Base-by-base conservation (phyloP, 129 eudicot species). In the Kitagawia praeruptora region DNA sequence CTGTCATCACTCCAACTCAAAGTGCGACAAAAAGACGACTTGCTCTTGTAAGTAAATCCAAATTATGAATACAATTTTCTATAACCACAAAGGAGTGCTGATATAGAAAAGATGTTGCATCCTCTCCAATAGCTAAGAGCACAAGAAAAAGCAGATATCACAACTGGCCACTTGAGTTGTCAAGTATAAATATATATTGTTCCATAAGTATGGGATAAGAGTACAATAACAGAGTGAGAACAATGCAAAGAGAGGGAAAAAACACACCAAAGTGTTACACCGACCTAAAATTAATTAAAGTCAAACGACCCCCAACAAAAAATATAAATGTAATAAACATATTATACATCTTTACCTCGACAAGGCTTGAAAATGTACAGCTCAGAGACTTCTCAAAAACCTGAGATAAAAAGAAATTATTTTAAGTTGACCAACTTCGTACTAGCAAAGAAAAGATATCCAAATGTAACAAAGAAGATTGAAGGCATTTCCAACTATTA, bases 371-470 rank as follows among this genome's bases (percentile, higher is more conserved):
- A 70, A 91, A 90, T 28, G 98, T 87, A 88, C 97, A 89, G 75
- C 34, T 93, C 83, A 89, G 79, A 75, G 97, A 86, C 87, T 85
- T 89, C 84, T 94, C 98, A 81, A 91, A 94, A 39, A 90, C 98
- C 98, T 94, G 88, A 63, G 71, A 81, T 40, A 44, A 75, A 42
- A 40, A 64, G 28, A 77, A 85, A 82, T 34, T 39, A 25, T 21
- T 23, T 23, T 13, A 48, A 70, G 53, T 78, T 16, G 79, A 61
- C 27, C 23, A 47, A 77, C 3, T 77, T 61, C 6, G 15, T 70
- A 38, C 21, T 13, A 14, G 67, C 34, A 58, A 61, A 61, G 37
- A 61, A 14, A 69, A 38, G 21, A 12, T 38, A 31, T 4, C 19
- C 23, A 31, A 28, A 67, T 67, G 73, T 67, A 63, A 67, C 41